Percentiles rank a stretch among this genome's conserved stretches.
phyloP scores from a whole-genome alignment of 2,329 filamentous ascomycete species.

The Phaeomoniella chlamydospora region DNA sequence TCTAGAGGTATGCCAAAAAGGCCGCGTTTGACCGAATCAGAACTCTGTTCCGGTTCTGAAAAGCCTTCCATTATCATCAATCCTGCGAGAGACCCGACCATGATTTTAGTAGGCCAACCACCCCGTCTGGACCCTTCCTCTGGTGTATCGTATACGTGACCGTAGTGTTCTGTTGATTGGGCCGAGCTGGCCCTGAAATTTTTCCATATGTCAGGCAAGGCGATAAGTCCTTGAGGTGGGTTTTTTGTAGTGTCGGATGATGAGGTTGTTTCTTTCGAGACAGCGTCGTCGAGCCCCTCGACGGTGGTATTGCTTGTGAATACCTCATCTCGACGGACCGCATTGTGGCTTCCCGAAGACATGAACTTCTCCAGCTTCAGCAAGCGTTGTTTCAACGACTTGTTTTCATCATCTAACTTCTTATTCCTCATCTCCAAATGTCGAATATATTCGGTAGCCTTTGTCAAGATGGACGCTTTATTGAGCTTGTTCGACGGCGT shows the following conservation, averaged over 20 bases:
- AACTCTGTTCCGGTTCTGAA: constrained; percentile 49
- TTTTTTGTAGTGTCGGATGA: constrained; percentile 8
- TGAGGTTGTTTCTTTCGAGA: constrained; percentile 6
- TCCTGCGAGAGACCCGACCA: constrained; percentile 83
- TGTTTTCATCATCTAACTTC: constrained; percentile 68
- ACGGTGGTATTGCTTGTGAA: constrained; percentile 12
- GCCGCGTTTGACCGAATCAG: constrained; percentile 50
- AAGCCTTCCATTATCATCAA: constrained; percentile 84
- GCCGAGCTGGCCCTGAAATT: constrained; percentile 21
- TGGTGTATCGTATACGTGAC: constrained; percentile 17
- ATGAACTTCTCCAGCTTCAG: constrained; percentile 61
- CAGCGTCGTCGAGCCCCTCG: constrained; percentile 34
- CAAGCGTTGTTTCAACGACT: constrained; percentile 61
- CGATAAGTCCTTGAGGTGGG: constrained; percentile 27
- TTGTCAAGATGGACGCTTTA: constrained; percentile 91
- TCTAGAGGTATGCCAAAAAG: constrained; percentile 51
- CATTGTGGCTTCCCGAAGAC: constrained; percentile 22
- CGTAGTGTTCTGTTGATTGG: constrained; percentile 12
- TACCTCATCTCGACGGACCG: constrained; percentile 8
- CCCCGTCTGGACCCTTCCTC: constrained; percentile 28
- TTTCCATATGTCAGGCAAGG: constrained; percentile 27
- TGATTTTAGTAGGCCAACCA: constrained; percentile 55
- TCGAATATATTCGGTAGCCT: constrained; percentile 90
- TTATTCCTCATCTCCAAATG: constrained; percentile 87
- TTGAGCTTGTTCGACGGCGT: constrained; percentile 88